Conservation (phyloP, 202 grass and related monocot genomes). For the Bolboschoenoplectus hybrid region DNA sequence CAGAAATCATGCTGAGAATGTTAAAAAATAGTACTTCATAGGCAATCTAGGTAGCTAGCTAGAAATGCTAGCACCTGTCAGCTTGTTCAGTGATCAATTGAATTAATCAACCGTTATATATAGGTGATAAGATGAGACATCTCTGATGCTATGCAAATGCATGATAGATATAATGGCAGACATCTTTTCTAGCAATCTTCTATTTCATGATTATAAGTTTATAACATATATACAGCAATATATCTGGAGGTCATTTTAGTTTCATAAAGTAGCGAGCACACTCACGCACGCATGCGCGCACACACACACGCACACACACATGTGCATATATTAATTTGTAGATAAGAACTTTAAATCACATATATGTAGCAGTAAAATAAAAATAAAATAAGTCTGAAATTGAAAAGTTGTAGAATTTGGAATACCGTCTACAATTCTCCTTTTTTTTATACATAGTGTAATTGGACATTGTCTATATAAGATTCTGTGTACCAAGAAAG, state of each 20-base stretch:
- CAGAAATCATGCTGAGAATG: background rate
- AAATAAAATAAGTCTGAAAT: background rate
- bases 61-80: background rate
- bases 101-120: conserved; percentile 1
- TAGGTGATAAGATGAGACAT: conserved; percentile 13
- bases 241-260: background rate
- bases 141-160: background rate
- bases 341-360: background rate
- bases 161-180: background rate
- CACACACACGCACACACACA: background rate
- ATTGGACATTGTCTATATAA: background rate
- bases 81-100: background rate
- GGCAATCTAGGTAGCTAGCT: conserved; percentile 26
- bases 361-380: no score
- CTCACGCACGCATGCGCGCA: background rate
- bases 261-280: background rate
- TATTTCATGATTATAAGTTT: background rate
- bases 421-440: background rate
- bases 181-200: background rate
- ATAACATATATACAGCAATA: background rate
- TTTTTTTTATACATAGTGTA: background rate
- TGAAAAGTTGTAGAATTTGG: background rate
- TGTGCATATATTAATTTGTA: background rate
- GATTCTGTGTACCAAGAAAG: no score
- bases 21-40: conserved; percentile 14